Evolutionary conservation across 257 asterid species (phyloP), one percentile per base, ranked within the genome.

Genomic region (Solanum megistacrolobum): DNA sequence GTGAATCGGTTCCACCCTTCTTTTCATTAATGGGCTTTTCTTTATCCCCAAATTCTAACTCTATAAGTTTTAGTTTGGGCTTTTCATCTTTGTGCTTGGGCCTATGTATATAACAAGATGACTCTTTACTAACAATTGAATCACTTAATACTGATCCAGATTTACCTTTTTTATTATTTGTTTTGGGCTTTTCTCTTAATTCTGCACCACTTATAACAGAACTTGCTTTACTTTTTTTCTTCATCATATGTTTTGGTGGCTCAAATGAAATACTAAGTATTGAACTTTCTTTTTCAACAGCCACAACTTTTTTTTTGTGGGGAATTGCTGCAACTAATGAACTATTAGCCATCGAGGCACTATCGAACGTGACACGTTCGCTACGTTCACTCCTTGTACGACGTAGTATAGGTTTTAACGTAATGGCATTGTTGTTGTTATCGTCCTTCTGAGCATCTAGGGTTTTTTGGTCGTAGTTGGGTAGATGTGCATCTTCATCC

Each of bases 191-290:
- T 86, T 93, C 93, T 12, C 90, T 86, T 3, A 93, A 87, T 84
- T 96, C 98, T 0, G 95, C 93, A 4, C 96, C 98, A 23, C 86
- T 90, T 4, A 96, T 96, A 5, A 95, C 98, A 1, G 98, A 96
- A 66, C 98, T 94, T 3, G 98, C 99, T 89, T 95, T 96, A 12
- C 96, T 94, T 38, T 38, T 89, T 78, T 87, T 89, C 65, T 31
- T 88, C 23, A 20, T 5, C 34, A 62, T 83, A 6, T 86, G 85
- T 1, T 93, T 94, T 1, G 91, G 94, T 27, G 91, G 89, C 4
- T 82, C 86, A 82, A 93, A 94, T 0, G 98, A 91, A 52, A 93
- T 92, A 73, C 95, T 93, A 5, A 96, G 89, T 34, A 94, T 94
- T 0, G 98, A 94, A 55, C 92, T 91, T 11, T 91, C 98, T 72